These are phyloP conservation scores for Dendrobium officinale DNA, from an alignment of 106 monocot species.

Conservation along the genomic window DNA sequence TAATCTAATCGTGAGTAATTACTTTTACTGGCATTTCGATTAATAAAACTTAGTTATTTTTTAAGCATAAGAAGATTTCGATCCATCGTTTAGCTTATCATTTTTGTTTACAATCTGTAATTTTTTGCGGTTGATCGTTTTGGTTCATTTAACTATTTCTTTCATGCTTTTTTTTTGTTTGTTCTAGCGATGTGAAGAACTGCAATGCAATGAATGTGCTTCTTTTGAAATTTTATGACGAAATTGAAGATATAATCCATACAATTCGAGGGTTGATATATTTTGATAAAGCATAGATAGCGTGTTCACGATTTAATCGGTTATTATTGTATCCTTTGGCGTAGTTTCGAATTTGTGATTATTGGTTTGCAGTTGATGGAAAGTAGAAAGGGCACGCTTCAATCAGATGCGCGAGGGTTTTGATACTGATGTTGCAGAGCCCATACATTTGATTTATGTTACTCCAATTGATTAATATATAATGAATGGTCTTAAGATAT, in stretches of 20 bases:
- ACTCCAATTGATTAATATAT: background rate
- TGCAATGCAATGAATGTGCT: background rate
- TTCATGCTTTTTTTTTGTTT: background rate
- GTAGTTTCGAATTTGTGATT: background rate
- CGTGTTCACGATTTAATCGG: background rate
- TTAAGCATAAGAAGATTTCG: background rate
- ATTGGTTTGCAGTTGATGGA: background rate
- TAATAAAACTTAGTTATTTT: background rate
- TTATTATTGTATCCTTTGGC: background rate
- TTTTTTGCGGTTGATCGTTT: background rate
- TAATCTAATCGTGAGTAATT: background rate
- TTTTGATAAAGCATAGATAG: background rate
- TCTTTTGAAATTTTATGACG: background rate
- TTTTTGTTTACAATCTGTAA: background rate
- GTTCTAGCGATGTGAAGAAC: background rate
- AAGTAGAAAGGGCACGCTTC: background rate
- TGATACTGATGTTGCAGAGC: background rate
- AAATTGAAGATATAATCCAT: background rate
- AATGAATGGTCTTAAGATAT: background rate
- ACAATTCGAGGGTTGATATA: background rate
- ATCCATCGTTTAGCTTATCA: background rate
- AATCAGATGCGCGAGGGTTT: background rate
- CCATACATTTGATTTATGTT: background rate
- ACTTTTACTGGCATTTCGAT: background rate
- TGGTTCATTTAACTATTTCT: background rate